phyloP scores from a whole-genome alignment of 495 filamentous ascomycete genomes.

The Cladorrhinum samala region DNA sequence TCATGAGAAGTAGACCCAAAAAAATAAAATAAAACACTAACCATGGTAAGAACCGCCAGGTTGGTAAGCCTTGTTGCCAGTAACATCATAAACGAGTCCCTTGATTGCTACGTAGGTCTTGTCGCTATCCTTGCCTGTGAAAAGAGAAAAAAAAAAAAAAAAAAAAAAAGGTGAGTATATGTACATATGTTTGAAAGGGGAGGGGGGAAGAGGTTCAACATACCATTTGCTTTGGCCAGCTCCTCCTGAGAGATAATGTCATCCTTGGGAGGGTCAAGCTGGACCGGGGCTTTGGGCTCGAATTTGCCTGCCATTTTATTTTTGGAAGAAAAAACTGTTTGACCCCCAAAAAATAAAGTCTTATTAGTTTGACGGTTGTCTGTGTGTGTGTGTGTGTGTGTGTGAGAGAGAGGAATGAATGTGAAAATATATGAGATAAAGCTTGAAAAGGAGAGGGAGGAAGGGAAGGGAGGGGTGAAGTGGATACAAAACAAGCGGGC shows the following conservation, averaged over 20 bases:
- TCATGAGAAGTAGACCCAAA: too few relatives aligned
- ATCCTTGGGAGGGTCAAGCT: slow-evolving; percentile 79
- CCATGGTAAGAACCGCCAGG: slow-evolving; percentile 78
- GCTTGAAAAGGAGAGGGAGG: background rate
- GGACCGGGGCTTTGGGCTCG: slow-evolving; percentile 74
- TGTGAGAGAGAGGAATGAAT: background rate
- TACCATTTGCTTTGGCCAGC: slow-evolving; percentile 78
- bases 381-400: slow-evolving; percentile 1
- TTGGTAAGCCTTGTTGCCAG: slow-evolving; percentile 76
- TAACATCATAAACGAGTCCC: slow-evolving; percentile 92
- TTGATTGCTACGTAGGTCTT: slow-evolving; percentile 94
- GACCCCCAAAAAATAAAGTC: background rate
- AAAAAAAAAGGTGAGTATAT: background rate
- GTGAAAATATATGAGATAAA: background rate
- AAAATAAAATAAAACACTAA: slow-evolving; percentile 39
- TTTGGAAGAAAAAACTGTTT: background rate
- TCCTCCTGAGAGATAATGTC: slow-evolving; percentile 73
- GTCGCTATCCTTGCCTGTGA: slow-evolving; percentile 49
- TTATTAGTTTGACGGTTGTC: background rate
- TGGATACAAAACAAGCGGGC: too few relatives aligned
- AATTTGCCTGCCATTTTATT: slow-evolving; percentile 61
- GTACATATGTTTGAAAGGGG: background rate
- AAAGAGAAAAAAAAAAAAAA: background rate
- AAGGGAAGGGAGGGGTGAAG: background rate
- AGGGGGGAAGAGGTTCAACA: slow-evolving; percentile 11